phyloP scores from a whole-genome alignment of 2,329 filamentous ascomycete genomes.

The Aspergillus quadrilineatus region DNA sequence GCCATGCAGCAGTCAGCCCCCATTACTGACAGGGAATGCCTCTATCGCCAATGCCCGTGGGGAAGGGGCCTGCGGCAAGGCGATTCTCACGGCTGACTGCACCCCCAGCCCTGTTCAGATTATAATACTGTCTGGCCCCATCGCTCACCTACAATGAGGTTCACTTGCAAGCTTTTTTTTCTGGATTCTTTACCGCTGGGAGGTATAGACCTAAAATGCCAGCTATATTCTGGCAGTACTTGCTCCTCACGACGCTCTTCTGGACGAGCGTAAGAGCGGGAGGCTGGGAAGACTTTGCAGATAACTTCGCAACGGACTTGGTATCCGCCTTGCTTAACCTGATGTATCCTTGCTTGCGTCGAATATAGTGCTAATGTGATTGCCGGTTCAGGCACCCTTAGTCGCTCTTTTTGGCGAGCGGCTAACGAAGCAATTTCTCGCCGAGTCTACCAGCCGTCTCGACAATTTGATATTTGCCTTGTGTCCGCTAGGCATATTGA shows the following conservation, averaged over 20 bases:
- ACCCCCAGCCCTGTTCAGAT: neutral
- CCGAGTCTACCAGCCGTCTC: conserved; percentile 40
- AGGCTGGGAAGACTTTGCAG: conserved; percentile 39
- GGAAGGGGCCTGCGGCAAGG: neutral
- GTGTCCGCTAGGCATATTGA: conserved; percentile 49
- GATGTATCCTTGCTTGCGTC: neutral
- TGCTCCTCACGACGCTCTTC: conserved; percentile 18
- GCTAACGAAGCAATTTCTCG: conserved; percentile 51
- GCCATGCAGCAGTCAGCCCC: neutral
- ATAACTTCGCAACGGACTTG: conserved; percentile 42
- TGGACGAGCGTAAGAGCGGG: conserved; percentile 26
- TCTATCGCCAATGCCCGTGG: neutral
- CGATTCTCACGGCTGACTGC: conserved; percentile 13
- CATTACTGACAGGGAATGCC: neutral
- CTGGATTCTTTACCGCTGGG: neutral
- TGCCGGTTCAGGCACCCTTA: conserved; percentile 30
- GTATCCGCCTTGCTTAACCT: conserved; percentile 22
- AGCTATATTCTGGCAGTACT: conserved; percentile 5
- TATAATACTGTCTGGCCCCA: conserved; percentile 2
- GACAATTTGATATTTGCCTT: conserved; percentile 51
- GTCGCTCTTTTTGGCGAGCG: conserved; percentile 48
- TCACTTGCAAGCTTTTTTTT: neutral
- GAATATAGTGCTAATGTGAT: neutral
- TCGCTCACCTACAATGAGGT: neutral
- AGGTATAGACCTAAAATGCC: neutral